These are phyloP conservation scores for Monilinia vaccinii-corymbosi DNA, from an alignment of 2,329 filamentous ascomycete genomes.

Conservation along the genomic window DNA sequence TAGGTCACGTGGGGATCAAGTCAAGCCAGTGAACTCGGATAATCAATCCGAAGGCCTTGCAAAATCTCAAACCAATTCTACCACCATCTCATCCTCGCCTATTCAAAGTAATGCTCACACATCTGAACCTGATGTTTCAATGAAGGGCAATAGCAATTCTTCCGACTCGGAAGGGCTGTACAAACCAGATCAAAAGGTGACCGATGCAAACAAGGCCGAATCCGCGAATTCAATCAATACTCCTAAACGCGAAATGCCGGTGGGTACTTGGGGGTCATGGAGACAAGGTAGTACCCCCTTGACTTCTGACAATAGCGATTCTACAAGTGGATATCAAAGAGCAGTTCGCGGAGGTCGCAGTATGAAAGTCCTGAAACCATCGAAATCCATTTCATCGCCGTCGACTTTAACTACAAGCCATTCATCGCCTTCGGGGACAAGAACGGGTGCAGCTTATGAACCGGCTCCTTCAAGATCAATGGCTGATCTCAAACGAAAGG, in stretches of 20 bases:
- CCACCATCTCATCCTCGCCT: constrained; percentile 13
- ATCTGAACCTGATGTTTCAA: constrained; percentile 15
- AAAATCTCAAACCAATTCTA: constrained; percentile 17
- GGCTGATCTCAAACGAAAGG: constrained; percentile 46
- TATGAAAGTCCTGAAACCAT: constrained; percentile 86
- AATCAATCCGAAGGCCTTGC: constrained; percentile 5
- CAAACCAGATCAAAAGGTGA: background rate
- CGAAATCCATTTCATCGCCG: constrained; percentile 51
- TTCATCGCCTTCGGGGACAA: constrained; percentile 33
- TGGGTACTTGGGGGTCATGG: constrained; percentile 64
- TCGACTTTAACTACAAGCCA: constrained; percentile 31
- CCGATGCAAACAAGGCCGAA: constrained; percentile 10
- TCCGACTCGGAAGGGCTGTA: constrained; percentile 18
- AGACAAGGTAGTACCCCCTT: constrained; percentile 39
- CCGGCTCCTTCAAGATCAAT: constrained; percentile 35
- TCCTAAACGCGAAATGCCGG: constrained; percentile 36
- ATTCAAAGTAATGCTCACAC: constrained; percentile 9
- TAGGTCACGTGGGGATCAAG: constrained; percentile 6
- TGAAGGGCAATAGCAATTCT: constrained; percentile 11
- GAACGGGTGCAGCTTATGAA: constrained; percentile 45
- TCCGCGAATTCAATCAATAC: constrained; percentile 12
- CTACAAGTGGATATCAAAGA: constrained; percentile 53
- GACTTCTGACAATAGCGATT: constrained; percentile 26
- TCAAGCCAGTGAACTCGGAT: constrained; percentile 12
- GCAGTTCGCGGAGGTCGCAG: constrained; percentile 55